phyloP scores from a whole-genome alignment of 441 rosid genomes.

The Gossypium aridum region DNA sequence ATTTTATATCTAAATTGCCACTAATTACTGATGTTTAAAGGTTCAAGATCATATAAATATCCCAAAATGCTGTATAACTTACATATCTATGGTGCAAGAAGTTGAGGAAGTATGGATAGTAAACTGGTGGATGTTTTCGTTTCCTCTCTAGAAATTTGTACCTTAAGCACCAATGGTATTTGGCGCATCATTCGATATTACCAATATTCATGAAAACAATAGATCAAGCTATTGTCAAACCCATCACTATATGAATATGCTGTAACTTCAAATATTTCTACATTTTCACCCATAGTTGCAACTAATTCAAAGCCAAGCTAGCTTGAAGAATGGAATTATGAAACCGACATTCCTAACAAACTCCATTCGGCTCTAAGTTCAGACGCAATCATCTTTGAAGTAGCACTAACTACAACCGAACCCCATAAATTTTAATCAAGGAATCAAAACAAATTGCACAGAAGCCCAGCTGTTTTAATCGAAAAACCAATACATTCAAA shows the following conservation, averaged over 20 bases:
- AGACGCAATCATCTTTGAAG: background rate
- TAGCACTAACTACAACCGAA: background rate
- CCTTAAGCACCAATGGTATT: background rate
- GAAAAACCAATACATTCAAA: constrained; percentile 7
- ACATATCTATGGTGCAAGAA: background rate
- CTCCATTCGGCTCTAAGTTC: background rate
- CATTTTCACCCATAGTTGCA: background rate
- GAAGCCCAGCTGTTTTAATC: constrained; percentile 3
- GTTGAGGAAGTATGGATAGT: background rate
- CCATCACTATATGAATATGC: background rate
- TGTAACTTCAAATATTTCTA: background rate
- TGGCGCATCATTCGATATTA: background rate
- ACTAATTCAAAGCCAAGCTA: constrained; percentile 1
- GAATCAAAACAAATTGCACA: constrained; percentile 10
- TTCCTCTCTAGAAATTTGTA: background rate
- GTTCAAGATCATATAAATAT: background rate
- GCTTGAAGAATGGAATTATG: background rate
- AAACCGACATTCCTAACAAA: background rate
- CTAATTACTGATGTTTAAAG: background rate
- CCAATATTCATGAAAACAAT: background rate
- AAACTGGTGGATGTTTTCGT: background rate
- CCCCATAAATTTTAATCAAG: constrained; percentile 4
- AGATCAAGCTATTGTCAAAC: constrained; percentile 2
- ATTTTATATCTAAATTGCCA: background rate
- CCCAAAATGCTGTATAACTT: background rate